Evolutionary conservation across 140 eudicot species (phyloP).

Genomic region (Oenanthe javanica): DNA sequence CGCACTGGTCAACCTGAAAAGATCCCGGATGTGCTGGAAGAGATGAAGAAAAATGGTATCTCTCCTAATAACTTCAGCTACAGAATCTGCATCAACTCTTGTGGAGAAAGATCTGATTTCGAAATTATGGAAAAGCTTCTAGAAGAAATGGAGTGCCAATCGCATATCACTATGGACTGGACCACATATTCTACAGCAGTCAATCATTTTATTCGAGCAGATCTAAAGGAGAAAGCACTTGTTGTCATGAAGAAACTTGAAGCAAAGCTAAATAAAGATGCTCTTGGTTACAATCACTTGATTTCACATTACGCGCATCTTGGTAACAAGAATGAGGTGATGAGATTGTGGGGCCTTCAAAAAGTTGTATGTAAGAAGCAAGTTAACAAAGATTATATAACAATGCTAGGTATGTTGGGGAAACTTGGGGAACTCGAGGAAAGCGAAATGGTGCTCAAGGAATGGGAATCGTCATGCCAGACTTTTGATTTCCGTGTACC

Average conservation of each 20-base stretch:
- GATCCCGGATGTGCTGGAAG: slow-evolving; percentile 21
- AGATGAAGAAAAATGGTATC: slow-evolving; percentile 31
- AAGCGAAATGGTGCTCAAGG: slow-evolving; percentile 27
- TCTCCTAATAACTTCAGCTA: slow-evolving; percentile 32
- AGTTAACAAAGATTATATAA: slow-evolving; percentile 29
- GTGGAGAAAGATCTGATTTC: slow-evolving; percentile 28
- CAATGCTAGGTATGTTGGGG: slow-evolving; percentile 27
- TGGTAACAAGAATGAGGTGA: slow-evolving; percentile 26
- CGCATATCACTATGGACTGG: slow-evolving; percentile 30
- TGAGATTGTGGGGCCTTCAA: slow-evolving; percentile 34
- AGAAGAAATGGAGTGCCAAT: slow-evolving; percentile 28
- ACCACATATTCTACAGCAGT: slow-evolving; percentile 29
- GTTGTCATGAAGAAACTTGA: slow-evolving; percentile 28
- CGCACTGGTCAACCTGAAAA: slow-evolving; percentile 24
- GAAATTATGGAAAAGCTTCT: slow-evolving; percentile 28
- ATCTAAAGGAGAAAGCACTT: slow-evolving; percentile 24
- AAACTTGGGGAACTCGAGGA: slow-evolving; percentile 34
- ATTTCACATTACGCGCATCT: slow-evolving; percentile 26
- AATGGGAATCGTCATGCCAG: slow-evolving; percentile 33
- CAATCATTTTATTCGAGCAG: slow-evolving; percentile 20
- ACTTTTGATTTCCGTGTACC: slow-evolving; percentile 40
- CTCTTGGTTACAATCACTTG: slow-evolving; percentile 31
- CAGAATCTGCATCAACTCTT: slow-evolving; percentile 36
- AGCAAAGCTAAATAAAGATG: slow-evolving; percentile 19
- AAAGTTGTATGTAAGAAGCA: slow-evolving; percentile 26